These are phyloP conservation scores for Selaginella moellendorffii DNA, from an alignment of 75 land plant species.

Conservation along the genomic window DNA sequence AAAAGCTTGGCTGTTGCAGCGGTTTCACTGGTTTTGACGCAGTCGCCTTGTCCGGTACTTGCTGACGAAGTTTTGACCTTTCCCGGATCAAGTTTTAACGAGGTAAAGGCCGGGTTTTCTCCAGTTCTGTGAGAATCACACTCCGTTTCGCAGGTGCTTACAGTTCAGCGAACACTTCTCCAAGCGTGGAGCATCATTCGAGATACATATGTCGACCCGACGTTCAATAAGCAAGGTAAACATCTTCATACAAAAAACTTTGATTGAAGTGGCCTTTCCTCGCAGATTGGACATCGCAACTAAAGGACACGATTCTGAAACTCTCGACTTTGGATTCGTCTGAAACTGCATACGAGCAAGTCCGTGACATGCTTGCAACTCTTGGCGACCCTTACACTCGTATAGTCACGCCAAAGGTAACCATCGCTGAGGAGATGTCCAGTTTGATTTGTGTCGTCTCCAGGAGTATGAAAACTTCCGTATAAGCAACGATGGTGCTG, in stretches of 20 bases:
- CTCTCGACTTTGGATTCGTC: constrained; percentile 65
- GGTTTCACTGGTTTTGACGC: not conserved
- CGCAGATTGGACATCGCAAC: constrained; percentile 86
- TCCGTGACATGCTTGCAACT: constrained; percentile 79
- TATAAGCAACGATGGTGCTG: constrained; percentile 83
- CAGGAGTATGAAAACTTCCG: constrained; percentile 96
- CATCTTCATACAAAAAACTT: no score
- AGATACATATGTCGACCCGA: constrained; percentile 85
- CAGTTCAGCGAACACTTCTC: constrained; percentile 80
- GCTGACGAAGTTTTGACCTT: not conserved
- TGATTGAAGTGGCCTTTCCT: not conserved
- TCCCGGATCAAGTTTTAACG: not conserved
- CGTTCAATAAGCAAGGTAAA: constrained; percentile 98
- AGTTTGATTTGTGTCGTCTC: constrained; percentile 47
- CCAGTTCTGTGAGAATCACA: not conserved
- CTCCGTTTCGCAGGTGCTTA: constrained; percentile 54
- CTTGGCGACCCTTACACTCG: constrained; percentile 96
- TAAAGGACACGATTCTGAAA: constrained; percentile 83
- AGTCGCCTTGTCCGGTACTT: not conserved
- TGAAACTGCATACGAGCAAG: constrained; percentile 83
- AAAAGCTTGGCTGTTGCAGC: not conserved
- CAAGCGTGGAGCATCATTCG: constrained; percentile 95
- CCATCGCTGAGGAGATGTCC: constrained; percentile 11
- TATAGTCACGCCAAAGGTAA: constrained; percentile 82
- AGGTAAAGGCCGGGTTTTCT: not conserved